Conservation (phyloP, 2,329 filamentous ascomycete genomes). For the Venturia carpophila region DNA sequence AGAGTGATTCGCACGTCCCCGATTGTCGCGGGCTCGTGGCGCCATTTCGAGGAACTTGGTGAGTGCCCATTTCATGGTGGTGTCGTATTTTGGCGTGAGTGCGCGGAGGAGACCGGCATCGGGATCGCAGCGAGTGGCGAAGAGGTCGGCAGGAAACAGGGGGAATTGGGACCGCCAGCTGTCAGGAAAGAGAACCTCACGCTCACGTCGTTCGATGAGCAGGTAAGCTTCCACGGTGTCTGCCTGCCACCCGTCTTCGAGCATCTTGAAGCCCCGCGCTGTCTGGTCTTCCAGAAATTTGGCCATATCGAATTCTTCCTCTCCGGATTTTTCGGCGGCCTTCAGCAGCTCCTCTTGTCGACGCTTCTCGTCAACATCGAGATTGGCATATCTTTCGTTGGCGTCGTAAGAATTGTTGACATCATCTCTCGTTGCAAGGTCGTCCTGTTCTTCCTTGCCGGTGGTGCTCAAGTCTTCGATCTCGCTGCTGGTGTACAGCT, state of each 20-base stretch:
- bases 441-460: neutral
- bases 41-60: conserved; percentile 44
- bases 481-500: neutral
- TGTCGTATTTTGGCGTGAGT: conserved; percentile 21
- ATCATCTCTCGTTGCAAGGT: neutral
- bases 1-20: conserved; percentile 24
- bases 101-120: neutral
- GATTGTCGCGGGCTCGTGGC: conserved; percentile 36
- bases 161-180: conserved; percentile 47
- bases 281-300: neutral
- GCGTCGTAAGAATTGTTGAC: neutral
- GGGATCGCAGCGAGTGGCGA: conserved; percentile 29
- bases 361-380: neutral
- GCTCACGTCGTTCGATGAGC: conserved; percentile 47
- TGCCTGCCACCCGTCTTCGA: conserved; percentile 39
- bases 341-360: neutral
- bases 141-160: conserved; percentile 46
- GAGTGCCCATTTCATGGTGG: conserved; percentile 45
- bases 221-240: conserved; percentile 47
- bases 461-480: no score
- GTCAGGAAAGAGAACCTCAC: conserved; percentile 47
- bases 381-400: neutral
- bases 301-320: neutral
- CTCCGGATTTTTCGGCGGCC: neutral
- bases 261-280: neutral